These are phyloP conservation scores for Aspergillus hortae DNA, from an alignment of 2,329 filamentous ascomycete genomes.

Conservation along the genomic window DNA sequence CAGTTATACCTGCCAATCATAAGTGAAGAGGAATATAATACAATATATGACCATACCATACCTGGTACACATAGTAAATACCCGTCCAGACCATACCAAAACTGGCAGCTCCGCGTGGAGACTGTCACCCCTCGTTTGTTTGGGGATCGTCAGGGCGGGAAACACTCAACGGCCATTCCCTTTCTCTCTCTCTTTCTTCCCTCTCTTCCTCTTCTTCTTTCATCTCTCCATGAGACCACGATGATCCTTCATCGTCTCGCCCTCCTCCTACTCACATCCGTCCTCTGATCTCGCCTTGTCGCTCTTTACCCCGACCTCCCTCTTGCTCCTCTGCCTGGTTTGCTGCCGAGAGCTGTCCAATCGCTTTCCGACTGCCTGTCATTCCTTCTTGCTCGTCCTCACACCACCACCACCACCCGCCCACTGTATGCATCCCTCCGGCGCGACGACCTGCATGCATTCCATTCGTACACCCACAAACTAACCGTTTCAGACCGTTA, in stretches of 20 bases:
- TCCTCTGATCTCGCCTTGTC: conserved; percentile 2
- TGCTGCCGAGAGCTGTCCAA: conserved; percentile 6
- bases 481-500: no score
- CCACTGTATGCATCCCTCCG: background rate
- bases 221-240: conserved; percentile 6
- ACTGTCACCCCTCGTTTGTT: conserved; percentile 16
- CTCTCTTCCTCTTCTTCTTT: background rate
- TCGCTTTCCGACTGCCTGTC: conserved; percentile 7
- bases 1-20: background rate
- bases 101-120: conserved; percentile 10
- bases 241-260: conserved; percentile 13
- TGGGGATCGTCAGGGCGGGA: conserved; percentile 7
- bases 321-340: background rate
- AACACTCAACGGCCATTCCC: conserved; percentile 2
- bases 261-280: background rate
- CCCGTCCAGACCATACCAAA: background rate
- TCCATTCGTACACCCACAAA: no score
- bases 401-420: background rate
- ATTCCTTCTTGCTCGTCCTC: background rate
- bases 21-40: background rate
- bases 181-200: conserved; percentile 1
- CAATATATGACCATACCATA: background rate
- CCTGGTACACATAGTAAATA: background rate
- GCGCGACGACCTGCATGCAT: background rate
- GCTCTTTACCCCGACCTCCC: background rate